Base-by-base conservation (phyloP, 176 grass and related monocot species). In the Themeda triandra region DNA sequence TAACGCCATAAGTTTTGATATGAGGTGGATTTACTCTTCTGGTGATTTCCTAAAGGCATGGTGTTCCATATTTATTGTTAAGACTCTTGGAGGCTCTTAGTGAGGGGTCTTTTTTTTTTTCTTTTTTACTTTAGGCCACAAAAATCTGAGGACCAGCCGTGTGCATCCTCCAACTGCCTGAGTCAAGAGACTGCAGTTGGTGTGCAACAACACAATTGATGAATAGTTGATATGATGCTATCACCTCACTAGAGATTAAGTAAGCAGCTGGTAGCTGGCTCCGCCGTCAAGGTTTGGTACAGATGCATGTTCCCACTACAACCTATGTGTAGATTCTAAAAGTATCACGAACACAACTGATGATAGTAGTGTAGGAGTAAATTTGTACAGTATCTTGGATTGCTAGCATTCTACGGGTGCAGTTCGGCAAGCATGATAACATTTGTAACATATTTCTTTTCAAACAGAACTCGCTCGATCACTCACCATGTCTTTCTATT, bases 161-260 rank as follows among this genome's bases (percentile, higher is more conserved):
- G 2, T 8, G 68, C 36, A 71, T 27, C n/a, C n/a, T 44, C 69
- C 69, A 71, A 28, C 69, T 70, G 68, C 36, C 36, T 14, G 23
- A 71, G 68, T 71, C 68, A 71, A 71, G 68, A 42, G 68, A 72
- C 42, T 72, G 69, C n/a, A 72, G 69, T 73, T 46, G 70, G 40
- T 46, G 70, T 73, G 70, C 42, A 46, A 18, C 18, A 54, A 39
- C 69, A 45, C 40, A 28, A 9, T 13, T 28, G 39, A 45, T 45
- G 25, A 45, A 28, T 49, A 49, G 46, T 49, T 49, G 46, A 49
- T 18, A 18, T 49, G 46, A 49, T 18, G 46, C 46, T 49, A 49
- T 1, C 45, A 4, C 69, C 39, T 44, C n/a, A 8, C 40, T 7
- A 46, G 37, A 72, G 25, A 28, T 41, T 72, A 33, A 31, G 2